Conservation (phyloP, 2,329 filamentous ascomycete species). For the Periconia sp. region DNA sequence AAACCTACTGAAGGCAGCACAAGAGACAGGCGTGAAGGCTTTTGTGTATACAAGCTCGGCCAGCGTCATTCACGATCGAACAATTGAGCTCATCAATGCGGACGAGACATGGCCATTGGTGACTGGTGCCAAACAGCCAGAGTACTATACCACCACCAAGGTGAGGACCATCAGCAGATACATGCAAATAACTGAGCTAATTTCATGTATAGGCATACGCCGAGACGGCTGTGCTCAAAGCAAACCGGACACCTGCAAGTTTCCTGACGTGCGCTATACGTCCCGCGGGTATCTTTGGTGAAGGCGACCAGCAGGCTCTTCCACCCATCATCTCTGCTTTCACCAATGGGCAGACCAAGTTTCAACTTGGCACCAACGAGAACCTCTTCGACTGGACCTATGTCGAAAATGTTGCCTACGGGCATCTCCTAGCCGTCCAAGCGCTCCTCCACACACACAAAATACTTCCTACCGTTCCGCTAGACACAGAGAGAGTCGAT, state of each 20-base stretch:
- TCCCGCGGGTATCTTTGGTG: constrained; percentile 59
- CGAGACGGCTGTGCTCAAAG: constrained; percentile 54
- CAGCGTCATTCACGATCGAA: constrained; percentile 55
- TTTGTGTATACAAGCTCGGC: constrained; percentile 61
- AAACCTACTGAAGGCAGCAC: constrained; percentile 54
- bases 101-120: constrained; percentile 56
- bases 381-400: constrained; percentile 63
- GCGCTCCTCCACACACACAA: constrained; percentile 56
- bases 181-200: no score
- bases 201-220: constrained; percentile 47
- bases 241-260: constrained; percentile 53
- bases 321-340: constrained; percentile 54
- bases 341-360: constrained; percentile 55
- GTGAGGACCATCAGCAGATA: constrained; percentile 25
- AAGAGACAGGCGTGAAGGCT: constrained; percentile 57
- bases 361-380: constrained; percentile 58
- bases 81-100: constrained; percentile 55
- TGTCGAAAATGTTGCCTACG: constrained; percentile 59
- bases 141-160: constrained; percentile 60
- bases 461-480: constrained; percentile 43
- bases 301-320: constrained; percentile 54
- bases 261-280: constrained; percentile 59
- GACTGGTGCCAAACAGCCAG: constrained; percentile 54
- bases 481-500: constrained; percentile 54
- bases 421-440: constrained; percentile 57